phyloP scores from a whole-genome alignment of 768 basidiomycete species.

The Termitomyces titanicus region DNA sequence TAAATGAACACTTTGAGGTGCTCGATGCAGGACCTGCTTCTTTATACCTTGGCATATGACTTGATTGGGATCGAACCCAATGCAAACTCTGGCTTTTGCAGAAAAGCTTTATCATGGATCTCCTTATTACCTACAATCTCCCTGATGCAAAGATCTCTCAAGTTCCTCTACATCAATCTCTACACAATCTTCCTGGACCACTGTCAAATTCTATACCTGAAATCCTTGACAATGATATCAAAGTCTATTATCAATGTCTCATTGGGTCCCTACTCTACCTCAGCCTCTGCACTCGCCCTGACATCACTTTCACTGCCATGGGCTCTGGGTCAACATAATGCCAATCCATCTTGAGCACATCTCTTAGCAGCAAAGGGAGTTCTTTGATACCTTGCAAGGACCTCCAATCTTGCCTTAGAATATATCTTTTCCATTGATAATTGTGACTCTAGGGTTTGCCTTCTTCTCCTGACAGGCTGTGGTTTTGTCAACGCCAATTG shows the following conservation, averaged over 20 bases:
- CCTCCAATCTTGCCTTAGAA: neutral
- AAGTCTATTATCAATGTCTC: no score
- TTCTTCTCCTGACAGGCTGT: neutral
- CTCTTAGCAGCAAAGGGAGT: neutral
- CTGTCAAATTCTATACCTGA: conserved; percentile 6
- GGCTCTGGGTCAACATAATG: conserved; percentile 25
- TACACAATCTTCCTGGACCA: neutral
- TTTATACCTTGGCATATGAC: neutral
- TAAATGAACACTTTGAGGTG: conserved; percentile 9
- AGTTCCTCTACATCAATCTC: neutral
- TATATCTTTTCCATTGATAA: neutral
- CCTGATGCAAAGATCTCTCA: neutral
- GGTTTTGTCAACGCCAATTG: neutral
- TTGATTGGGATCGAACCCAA: no score
- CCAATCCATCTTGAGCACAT: neutral
- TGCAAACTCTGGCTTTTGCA: no score
- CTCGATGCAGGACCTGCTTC: neutral
- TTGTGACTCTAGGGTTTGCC: neutral
- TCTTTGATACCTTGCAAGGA: no score
- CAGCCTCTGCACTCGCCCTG: no score
- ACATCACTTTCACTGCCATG: conserved; percentile 25
- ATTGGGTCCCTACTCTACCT: no score
- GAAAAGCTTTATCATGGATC: no score
- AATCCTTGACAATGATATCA: no score
- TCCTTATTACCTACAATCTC: conserved; percentile 4